Conservation (phyloP, 306 rosid species). For the Heteromeles arbutifolia region DNA sequence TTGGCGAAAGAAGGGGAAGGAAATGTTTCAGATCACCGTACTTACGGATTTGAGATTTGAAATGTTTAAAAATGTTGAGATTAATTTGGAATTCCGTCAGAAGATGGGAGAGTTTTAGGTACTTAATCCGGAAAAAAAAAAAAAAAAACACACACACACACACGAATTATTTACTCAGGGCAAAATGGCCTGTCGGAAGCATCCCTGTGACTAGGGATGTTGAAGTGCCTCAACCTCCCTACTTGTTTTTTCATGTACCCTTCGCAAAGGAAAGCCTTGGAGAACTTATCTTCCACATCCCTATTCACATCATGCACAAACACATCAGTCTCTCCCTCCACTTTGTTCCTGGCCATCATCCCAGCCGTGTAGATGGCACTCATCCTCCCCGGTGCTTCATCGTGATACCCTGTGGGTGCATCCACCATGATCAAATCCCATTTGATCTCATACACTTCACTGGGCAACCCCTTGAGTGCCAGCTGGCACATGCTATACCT, state of each 20-base stretch:
- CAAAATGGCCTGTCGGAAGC: constrained; percentile 43
- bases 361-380: constrained; percentile 76
- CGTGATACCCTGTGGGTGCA: constrained; percentile 70
- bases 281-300: constrained; percentile 61
- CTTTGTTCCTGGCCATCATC: constrained; percentile 66
- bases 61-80: no score
- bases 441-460: constrained; percentile 33
- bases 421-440: constrained; percentile 94
- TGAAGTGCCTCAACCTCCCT: constrained; percentile 73
- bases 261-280: constrained; percentile 51
- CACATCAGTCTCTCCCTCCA: constrained; percentile 37
- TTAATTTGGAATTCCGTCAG: no score
- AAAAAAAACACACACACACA: not conserved
- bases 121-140: no score
- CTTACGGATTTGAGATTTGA: no score
- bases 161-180: constrained; percentile 19
- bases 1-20: no score
- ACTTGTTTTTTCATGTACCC: constrained; percentile 51
- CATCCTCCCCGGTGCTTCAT: constrained; percentile 77
- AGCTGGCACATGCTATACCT: constrained; percentile 47
- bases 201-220: constrained; percentile 49
- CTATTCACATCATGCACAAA: constrained; percentile 82
- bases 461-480: constrained; percentile 57
- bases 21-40: no score
- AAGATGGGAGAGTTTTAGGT: no score